Evolutionary conservation across 768 basidiomycete genomes (phyloP).

Genomic region (Tricholoma flavovirens): DNA sequence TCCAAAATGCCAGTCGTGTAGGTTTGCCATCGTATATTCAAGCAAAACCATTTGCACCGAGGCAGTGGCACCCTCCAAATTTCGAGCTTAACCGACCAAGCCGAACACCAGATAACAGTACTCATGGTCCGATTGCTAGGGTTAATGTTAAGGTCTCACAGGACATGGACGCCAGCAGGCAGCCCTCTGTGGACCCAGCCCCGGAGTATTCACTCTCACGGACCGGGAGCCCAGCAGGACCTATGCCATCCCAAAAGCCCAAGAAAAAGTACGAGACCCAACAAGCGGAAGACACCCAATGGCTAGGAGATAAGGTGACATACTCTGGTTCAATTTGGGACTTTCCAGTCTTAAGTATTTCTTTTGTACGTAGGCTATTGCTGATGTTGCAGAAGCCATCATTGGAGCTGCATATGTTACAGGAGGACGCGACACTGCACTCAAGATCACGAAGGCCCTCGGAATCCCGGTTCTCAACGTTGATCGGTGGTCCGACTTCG

Average conservation of each 20-base stretch:
- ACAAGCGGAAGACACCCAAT: constrained; percentile 33
- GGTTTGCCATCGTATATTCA: constrained; percentile 73
- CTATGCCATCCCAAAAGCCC: constrained; percentile 8
- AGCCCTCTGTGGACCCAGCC: neutral
- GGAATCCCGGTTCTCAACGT: constrained; percentile 59
- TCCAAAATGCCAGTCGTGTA: constrained; percentile 44
- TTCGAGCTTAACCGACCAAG: constrained; percentile 16
- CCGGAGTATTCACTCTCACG: neutral
- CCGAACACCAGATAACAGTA: neutral
- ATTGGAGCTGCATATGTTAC: constrained; percentile 78
- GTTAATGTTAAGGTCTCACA: neutral
- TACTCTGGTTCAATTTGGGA: neutral
- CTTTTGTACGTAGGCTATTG: constrained; percentile 49
- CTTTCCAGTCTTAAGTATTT: constrained; percentile 1
- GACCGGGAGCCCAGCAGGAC: neutral
- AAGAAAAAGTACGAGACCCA: constrained; percentile 32
- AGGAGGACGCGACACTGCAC: constrained; percentile 62
- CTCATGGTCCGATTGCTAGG: neutral
- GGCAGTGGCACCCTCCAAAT: constrained; percentile 58
- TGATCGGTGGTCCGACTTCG: constrained; percentile 71
- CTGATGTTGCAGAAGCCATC: constrained; percentile 82
- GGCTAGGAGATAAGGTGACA: constrained; percentile 74
- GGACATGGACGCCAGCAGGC: neutral
- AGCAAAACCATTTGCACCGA: constrained; percentile 61
- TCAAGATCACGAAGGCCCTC: constrained; percentile 59